Evolutionary conservation across 768 basidiomycete genomes (phyloP).

Genomic region (Wakefieldia striispora): DNA sequence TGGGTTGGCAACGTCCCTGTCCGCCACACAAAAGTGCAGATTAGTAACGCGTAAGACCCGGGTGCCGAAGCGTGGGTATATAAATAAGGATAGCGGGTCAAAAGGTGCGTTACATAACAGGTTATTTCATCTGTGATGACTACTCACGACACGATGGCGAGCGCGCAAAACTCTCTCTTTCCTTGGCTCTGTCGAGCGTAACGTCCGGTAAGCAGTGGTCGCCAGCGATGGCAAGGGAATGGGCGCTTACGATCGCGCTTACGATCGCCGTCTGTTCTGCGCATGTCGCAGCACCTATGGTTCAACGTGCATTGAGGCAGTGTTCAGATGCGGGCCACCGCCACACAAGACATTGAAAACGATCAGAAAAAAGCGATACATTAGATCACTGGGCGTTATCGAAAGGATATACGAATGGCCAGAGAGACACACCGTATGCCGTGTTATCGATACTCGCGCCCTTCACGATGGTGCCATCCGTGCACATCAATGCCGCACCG

Average conservation of each 20-base stretch:
- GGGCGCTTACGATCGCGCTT: constrained; percentile 73
- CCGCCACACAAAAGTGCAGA: too few relatives aligned
- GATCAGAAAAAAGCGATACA: too few relatives aligned
- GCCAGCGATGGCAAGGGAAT: neutral
- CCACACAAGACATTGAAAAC: too few relatives aligned
- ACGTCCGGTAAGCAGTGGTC: too few relatives aligned
- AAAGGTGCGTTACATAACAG: too few relatives aligned
- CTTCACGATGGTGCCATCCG: constrained; percentile 69
- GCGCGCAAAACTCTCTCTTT: constrained; percentile 58
- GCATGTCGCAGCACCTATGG: constrained; percentile 83
- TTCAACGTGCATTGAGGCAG: neutral
- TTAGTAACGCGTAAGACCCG: too few relatives aligned
- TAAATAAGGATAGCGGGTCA: too few relatives aligned
- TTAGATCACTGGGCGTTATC: too few relatives aligned
- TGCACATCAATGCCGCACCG: constrained; percentile 76
- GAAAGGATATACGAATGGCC: too few relatives aligned
- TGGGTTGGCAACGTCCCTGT: constrained; percentile 66
- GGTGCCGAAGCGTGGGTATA: too few relatives aligned
- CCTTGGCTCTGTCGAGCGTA: constrained; percentile 66
- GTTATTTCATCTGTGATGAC: too few relatives aligned
- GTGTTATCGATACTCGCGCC: constrained; percentile 94
- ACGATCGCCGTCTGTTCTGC: constrained; percentile 91
- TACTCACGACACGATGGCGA: constrained; percentile 76
- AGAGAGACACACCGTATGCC: constrained; percentile 64
- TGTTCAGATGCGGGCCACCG: too few relatives aligned